Conservation (phyloP, 2,329 filamentous ascomycete species). For the Trichoderma gracile region DNA sequence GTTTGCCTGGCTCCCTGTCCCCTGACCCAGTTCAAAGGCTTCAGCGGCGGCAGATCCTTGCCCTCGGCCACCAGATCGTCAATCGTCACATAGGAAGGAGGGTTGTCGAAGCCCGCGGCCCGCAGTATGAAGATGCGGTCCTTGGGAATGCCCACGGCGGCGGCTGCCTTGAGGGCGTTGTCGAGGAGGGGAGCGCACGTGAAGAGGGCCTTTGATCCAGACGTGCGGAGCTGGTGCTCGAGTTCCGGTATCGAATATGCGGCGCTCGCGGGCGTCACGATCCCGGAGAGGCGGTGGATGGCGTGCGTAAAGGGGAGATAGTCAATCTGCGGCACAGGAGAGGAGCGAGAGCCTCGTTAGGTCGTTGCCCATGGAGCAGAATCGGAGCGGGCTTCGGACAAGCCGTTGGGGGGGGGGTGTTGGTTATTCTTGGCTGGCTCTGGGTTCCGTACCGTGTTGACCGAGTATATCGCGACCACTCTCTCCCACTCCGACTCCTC, state of each 20-base stretch:
- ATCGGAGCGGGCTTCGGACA: neutral
- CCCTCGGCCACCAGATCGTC: conserved; percentile 67
- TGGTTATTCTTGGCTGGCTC: neutral
- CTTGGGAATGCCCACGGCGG: conserved; percentile 61
- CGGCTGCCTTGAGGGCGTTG: conserved; percentile 64
- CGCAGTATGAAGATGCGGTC: conserved; percentile 69
- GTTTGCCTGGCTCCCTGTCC: conserved; percentile 68
- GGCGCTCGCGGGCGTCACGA: conserved; percentile 74
- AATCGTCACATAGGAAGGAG: conserved; percentile 61
- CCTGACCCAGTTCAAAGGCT: conserved; percentile 59
- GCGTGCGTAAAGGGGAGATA: conserved; percentile 73
- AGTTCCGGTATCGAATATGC: conserved; percentile 70
- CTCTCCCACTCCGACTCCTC: conserved; percentile 79
- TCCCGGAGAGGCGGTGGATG: conserved; percentile 71
- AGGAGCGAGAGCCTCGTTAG: conserved; percentile 2
- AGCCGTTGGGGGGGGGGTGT: neutral
- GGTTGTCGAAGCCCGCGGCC: conserved; percentile 57
- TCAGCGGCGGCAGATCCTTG: conserved; percentile 51
- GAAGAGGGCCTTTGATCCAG: conserved; percentile 68
- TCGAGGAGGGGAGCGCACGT: conserved; percentile 68
- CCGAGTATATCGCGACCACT: conserved; percentile 72
- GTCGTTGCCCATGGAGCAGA: neutral
- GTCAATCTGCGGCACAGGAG: conserved; percentile 58
- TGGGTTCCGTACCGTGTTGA: conserved; percentile 66
- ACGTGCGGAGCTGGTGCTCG: conserved; percentile 69